phyloP scores from a whole-genome alignment of 176 grass and related monocot genomes.

The Olyra latifolia region DNA sequence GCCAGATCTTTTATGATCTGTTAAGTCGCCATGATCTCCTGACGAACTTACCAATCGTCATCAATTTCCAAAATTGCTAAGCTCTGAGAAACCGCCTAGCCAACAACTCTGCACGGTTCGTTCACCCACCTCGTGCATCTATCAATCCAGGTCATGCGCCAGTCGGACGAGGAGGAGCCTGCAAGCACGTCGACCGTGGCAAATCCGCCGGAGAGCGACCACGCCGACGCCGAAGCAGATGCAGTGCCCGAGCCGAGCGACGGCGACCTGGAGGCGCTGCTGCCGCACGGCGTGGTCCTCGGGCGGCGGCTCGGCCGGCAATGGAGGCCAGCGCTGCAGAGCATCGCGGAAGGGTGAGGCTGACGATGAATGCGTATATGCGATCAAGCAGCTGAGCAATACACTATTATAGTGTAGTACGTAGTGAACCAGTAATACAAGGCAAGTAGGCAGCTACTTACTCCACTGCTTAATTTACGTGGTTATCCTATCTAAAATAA shows the following conservation, averaged over 20 bases:
- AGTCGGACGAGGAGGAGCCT: neutral
- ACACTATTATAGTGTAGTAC: neutral
- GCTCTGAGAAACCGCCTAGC: neutral
- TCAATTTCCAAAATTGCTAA: conserved; percentile 4
- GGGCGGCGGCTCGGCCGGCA: conserved; percentile 38
- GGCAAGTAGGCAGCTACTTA: neutral
- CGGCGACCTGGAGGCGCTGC: conserved; percentile 35
- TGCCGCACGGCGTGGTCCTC: conserved; percentile 27
- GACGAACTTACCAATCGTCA: neutral
- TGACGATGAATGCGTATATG: too few species aligned
- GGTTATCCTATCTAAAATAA: conserved; percentile 41
- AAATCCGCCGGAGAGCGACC: neutral
- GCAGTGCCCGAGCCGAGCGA: conserved; percentile 25
- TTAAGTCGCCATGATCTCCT: neutral
- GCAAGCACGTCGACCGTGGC: neutral
- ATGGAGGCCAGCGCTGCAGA: conserved; percentile 80
- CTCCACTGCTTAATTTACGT: neutral
- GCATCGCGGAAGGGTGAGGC: conserved; percentile 69
- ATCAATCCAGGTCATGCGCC: conserved; percentile 36
- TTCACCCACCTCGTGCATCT: neutral
- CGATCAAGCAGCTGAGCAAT: neutral
- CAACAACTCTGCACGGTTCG: conserved; percentile 5
- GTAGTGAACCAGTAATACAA: conserved; percentile 18
- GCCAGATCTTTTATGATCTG: neutral
- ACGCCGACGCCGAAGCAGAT: neutral